These are phyloP conservation scores for Tolypocladium nubicola DNA, from an alignment of 2,329 filamentous ascomycete genomes.

Conservation along the genomic window DNA sequence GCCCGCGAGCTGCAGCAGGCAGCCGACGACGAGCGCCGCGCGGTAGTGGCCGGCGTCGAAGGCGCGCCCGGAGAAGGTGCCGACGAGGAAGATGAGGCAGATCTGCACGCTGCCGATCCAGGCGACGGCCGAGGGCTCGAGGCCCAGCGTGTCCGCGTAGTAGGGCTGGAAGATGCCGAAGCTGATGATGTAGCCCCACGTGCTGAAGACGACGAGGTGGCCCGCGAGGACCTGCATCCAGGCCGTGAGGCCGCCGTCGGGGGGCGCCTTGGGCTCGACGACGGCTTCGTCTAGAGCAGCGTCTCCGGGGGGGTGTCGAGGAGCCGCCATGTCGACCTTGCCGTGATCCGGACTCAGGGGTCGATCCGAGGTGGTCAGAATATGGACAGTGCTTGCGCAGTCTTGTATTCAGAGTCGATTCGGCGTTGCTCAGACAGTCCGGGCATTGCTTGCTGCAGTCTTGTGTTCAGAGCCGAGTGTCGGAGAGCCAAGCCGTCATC, in stretches of 20 bases:
- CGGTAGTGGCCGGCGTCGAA: conserved; percentile 31
- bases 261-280: conserved; percentile 10
- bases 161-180: conserved; percentile 29
- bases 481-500: neutral
- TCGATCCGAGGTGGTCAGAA: no score
- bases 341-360: neutral
- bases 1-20: conserved; percentile 32
- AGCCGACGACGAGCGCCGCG: conserved; percentile 19
- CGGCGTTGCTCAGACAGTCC: neutral
- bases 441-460: neutral
- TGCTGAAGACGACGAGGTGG: conserved; percentile 25
- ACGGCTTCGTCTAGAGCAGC: neutral
- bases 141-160: conserved; percentile 21
- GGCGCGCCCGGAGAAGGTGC: conserved; percentile 28
- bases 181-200: conserved; percentile 28
- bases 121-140: conserved; percentile 26
- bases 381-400: no score
- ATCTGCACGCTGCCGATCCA: conserved; percentile 40
- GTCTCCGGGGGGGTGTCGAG: neutral
- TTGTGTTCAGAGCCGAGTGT: neutral
- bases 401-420: no score
- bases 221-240: conserved; percentile 28
- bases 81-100: conserved; percentile 29
- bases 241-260: conserved; percentile 24
- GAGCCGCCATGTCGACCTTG: neutral